Evolutionary conservation across 83 land plant species (phyloP).

Genomic region (Larix sibirica): DNA sequence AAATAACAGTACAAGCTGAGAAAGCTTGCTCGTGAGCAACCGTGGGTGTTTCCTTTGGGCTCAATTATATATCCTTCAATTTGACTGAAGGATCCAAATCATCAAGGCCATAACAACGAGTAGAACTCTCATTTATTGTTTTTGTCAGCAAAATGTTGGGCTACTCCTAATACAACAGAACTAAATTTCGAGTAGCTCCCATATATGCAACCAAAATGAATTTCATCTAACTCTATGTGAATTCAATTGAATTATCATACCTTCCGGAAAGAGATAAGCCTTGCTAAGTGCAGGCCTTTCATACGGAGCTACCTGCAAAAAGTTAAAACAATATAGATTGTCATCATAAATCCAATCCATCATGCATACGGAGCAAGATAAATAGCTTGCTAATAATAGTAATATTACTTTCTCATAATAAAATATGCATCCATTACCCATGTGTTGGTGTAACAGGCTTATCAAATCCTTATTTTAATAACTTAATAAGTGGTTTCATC

Average conservation of each 20-base stretch:
- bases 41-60: not conserved
- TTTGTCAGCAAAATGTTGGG: not conserved
- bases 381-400: not conserved
- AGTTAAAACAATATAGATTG: too few relatives aligned
- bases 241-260: slow-evolving; percentile 28
- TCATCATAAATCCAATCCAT: not conserved
- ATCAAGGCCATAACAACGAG: not conserved
- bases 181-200: not conserved
- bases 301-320: slow-evolving; percentile 79
- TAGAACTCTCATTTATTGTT: not conserved
- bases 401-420: not conserved
- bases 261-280: slow-evolving; percentile 23
- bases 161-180: not conserved
- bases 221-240: not conserved
- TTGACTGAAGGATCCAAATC: not conserved
- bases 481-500: not conserved
- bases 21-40: too few relatives aligned
- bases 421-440: not conserved
- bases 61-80: not conserved
- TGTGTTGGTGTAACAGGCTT: not conserved
- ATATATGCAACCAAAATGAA: not conserved
- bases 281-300: slow-evolving; percentile 79
- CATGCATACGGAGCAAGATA: not conserved
- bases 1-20: too few relatives aligned
- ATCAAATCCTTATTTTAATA: not conserved